Evolutionary conservation across 345 rosid genomes (phyloP).

Genomic region (Gossypioides kirkii): DNA sequence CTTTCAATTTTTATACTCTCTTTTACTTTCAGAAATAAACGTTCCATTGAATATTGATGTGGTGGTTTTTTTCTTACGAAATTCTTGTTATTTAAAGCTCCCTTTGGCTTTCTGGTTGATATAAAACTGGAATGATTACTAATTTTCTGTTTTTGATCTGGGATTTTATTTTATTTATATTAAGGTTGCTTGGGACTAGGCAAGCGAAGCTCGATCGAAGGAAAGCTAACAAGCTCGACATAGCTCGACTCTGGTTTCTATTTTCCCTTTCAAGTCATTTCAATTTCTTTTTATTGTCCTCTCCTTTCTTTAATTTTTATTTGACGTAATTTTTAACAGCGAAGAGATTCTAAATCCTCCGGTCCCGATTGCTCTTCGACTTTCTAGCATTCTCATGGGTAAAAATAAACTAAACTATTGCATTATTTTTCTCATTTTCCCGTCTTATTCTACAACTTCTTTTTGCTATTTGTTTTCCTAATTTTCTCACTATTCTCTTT

Average conservation of each 20-base stretch:
- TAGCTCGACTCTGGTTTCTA: conserved; percentile 68
- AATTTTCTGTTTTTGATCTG: conserved; percentile 12
- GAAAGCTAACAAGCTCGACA: conserved; percentile 62
- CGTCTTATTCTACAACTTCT: neutral
- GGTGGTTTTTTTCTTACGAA: neutral
- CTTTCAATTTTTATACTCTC: neutral
- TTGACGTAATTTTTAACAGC: conserved; percentile 29
- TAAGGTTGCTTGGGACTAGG: conserved; percentile 89
- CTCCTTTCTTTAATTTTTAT: neutral
- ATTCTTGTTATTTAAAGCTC: neutral
- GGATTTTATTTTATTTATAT: neutral
- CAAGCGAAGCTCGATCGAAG: conserved; percentile 78
- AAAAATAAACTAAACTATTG: neutral
- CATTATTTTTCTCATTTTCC: neutral
- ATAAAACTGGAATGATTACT: neutral
- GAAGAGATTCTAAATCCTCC: conserved; percentile 91
- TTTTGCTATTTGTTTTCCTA: neutral
- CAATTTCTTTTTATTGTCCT: neutral
- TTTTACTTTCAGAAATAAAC: neutral
- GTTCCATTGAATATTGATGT: neutral
- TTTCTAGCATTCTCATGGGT: conserved; percentile 95
- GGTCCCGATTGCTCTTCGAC: conserved; percentile 88
- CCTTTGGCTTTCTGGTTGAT: neutral
- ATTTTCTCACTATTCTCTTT: conserved; percentile 7
- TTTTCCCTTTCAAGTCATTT: neutral